Base-by-base conservation (phyloP, 2,329 filamentous ascomycete genomes). In the Fusarium nematophilum region DNA sequence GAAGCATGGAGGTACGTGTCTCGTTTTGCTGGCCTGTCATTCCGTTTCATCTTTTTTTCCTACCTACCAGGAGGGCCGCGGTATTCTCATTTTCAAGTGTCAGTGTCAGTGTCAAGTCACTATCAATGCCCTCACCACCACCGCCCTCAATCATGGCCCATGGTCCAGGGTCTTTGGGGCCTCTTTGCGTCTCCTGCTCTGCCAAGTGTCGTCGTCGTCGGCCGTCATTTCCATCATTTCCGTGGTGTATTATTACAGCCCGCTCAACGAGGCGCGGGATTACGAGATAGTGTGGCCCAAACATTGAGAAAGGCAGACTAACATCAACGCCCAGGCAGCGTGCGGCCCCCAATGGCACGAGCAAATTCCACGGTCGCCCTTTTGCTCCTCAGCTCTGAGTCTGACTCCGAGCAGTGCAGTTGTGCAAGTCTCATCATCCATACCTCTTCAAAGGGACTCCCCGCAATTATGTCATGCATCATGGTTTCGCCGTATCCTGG, bases 401-500 rank as follows among this genome's bases (percentile, higher is more conserved):
- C 21, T 55, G 39, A 53, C 57, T 53, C 37, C 17, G 33, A 48
- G 31, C 48, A 56, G 52, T 33, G 39, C 27, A 31, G 43, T 33
- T 46, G 26, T 30, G 33, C 57, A 44, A 47, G 53, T 53, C 60
- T 59, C 60, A 59, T 56, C 34, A 53, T 61, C 49, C 57, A 60
- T 55, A 60, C 63, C 55, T 56, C 53, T 60, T 56, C 49, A 42
- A 43, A 49, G 59, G n/a, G 50, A 45, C 66, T 71, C 73, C 70
- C 71, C 73, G 73, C 72, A 78, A 78, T 79, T 79, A 79, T 80
- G 76, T 78, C 77, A 79, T 79, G 77, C 76, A 74, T 74, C 73
- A 70, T 70, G 65, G 66, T 70, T 67, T 70, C 66, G 65, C 60
- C 65, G 65, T 70, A 75, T 75, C 70, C 70, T 72, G 62, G 72